Evolutionary conservation across 768 basidiomycete species (phyloP), one percentile per base, ranked within the genome.

Genomic region (Kondoa malvinella): DNA sequence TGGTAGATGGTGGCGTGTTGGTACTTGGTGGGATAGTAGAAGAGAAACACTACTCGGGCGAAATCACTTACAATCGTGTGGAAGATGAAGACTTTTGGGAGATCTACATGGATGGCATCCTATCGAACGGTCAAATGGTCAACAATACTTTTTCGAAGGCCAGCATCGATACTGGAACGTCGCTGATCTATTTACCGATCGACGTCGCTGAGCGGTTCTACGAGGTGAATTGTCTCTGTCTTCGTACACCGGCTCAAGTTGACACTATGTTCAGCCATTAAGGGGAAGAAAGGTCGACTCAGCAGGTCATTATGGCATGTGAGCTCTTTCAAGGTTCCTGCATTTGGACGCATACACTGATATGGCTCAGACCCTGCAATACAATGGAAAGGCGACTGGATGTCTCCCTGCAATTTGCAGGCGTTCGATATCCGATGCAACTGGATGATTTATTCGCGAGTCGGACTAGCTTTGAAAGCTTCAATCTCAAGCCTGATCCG

Each of bases 131-230:
- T n/a, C 4, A 60, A 12, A 26, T 60, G 26, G 25, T 60, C 59
- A 31, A 26, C n/a, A 60, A 60, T n/a, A 60, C 59, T 26, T 26
- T 31, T 26, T 8, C 59, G 12, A 26, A 26, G 16, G 59, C 59
- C 25, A 76, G 76, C 21, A 77, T 77, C 66, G 77, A 77, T 70
- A 77, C 77, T 56, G 76, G 76, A 57, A 76, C 77, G 4, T 73
- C 74, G 8, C 67, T 77, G 40, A 77, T 77, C 61, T 76, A 77
- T 66, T 75, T 77, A 75, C 77, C 77, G 26, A 71, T 74, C 50
- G 77, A 77, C 66, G 73, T 78, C 40, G 78, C 78, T 64, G 77
- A 78, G 75, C 76, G 77, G 76, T 74, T 78, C 70, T 77, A n/a
- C n/a, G n/a, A n/a, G n/a, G n/a, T n/a, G n/a, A n/a, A n/a, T n/a